Evolutionary conservation across 106 monocot genomes (phyloP), one percentile per base, ranked within the genome.

Genomic region (Dioscorea dumetorum): DNA sequence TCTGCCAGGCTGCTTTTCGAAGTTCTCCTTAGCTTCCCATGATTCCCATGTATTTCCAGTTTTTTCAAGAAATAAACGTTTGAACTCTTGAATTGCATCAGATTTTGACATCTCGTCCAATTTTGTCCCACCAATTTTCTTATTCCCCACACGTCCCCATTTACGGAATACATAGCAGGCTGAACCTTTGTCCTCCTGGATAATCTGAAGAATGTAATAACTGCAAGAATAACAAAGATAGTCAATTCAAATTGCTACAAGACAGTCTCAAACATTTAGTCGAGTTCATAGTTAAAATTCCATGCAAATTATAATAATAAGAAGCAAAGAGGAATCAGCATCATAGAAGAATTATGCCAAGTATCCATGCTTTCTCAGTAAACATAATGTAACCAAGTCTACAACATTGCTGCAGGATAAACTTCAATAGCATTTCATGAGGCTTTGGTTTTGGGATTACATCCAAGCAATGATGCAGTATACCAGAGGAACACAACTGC

Each of bases 141-240:
- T 85, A 90, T 82, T 99, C 23, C 99, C 99, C 75, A 99, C 87
- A 48, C 99, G 84, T 48, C 99, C 99, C 99, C 99, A 99, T 66
- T 99, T 99, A 11, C 93, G 80, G 65, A 99, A 99, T 6, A 99
- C 85, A 79, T 83, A 87, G 70, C 99, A 99, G 24, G 74, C 81
- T 8, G 84, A 83, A 12, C 90, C 99, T 76, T 85, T 87, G 67
- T 99, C 99, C 63, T 93, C 93, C 81, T 99, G 68, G 66, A 99
- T 99, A 57, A 99, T 59, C 77, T 99, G 99, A 79, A 99, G 93
- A 67, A 90, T 93, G 77, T 99, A 99, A 62, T 93, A 99, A 69
- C 93, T 99, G 80, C 66, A 79, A 66, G 54, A 11, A 33, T 34
- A 72, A 73, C 31, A 75, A 63, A 35, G 62, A 22, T 70, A 13